Evolutionary conservation across 2,329 filamentous ascomycete species (phyloP).

Genomic region (Aspergillus amoenus): DNA sequence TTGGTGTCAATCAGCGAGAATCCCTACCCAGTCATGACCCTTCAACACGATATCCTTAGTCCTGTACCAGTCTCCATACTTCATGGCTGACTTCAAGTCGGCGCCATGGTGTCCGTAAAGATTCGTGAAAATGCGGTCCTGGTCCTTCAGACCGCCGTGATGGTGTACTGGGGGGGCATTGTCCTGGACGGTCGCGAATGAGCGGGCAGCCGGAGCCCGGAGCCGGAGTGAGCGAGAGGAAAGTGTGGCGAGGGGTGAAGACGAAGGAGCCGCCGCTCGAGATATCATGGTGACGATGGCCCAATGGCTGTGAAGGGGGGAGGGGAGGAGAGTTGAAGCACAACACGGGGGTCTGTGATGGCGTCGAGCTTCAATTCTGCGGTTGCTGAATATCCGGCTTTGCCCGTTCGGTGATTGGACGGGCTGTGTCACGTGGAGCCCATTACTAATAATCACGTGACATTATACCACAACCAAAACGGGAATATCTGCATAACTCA

Average conservation of each 20-base stretch:
- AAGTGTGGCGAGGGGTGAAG: slow-evolving; percentile 41
- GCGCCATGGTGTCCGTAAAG: slow-evolving; percentile 90
- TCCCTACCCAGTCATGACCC: slow-evolving; percentile 82
- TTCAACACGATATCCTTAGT: slow-evolving; percentile 98
- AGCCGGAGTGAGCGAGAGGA: slow-evolving; percentile 43
- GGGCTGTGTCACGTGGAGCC: slow-evolving; percentile 25
- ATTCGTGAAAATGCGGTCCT: slow-evolving; percentile 99
- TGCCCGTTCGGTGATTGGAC: slow-evolving; percentile 38
- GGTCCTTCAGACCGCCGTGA: slow-evolving; percentile 87
- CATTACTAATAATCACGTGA: slow-evolving; percentile 5
- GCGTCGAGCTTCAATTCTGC: slow-evolving; percentile 37
- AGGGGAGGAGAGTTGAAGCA: slow-evolving; percentile 21
- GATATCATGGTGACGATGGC: slow-evolving; percentile 45
- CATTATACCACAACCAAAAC: background rate
- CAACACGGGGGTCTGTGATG: slow-evolving; percentile 20
- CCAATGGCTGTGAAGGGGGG: slow-evolving; percentile 32
- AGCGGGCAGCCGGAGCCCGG: slow-evolving; percentile 52
- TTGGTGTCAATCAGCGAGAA: background rate
- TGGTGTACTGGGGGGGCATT: slow-evolving; percentile 58
- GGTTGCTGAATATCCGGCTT: slow-evolving; percentile 43
- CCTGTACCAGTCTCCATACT: slow-evolving; percentile 99
- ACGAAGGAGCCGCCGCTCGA: slow-evolving; percentile 46
- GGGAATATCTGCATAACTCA: slow-evolving; percentile 3
- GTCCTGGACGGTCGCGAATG: slow-evolving; percentile 80
- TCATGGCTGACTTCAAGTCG: slow-evolving; percentile 90